Evolutionary conservation across 345 rosid species (phyloP), one percentile per base, ranked within the genome.

Genomic region (Populus pruinosa): DNA sequence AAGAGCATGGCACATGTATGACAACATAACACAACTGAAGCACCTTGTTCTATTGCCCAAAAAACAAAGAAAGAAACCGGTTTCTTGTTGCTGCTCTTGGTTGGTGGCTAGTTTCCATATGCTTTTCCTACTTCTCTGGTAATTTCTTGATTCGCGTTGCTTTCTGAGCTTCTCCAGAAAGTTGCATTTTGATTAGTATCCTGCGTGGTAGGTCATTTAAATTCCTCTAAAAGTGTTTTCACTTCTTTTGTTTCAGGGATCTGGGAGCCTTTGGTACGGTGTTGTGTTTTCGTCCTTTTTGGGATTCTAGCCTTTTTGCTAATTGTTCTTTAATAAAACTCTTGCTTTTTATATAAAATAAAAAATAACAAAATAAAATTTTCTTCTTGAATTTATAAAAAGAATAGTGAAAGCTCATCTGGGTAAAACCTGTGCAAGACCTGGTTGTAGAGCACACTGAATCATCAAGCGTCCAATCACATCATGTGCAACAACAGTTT

Each of bases 381-480:
- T 56, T 59, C 29, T 59, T 62, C 29, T n/a, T 62, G 33, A 14
- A 36, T 33, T 66, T 68, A 23, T 70, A n/a, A 74, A 55, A 72
- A 68, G 29, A 44, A 31, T 14, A 73, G 76, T 5, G 27, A 39
- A 21, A 77, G 74, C 17, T 81, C 67, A 56, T 50, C 65, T 13
- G 33, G 49, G 36, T 43, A 56, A 77, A 83, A 92, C 94, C 91
- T 89, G 97, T n/a, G 98, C 98, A 69, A 94, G 93, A 21, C 98
- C 98, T 21, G 96, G 98, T 81, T 92, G 96, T 72, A 92, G 82
- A 80, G 98, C 96, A 77, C 97, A 91, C 76, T 94, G 98, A 76
- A 94, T 94, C 98, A 94, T 94, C 83, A 94, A 88, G 69, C 97
- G 94, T 25, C 96, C 97, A 67, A 94, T 94, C 85, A 94, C 98